A percentile compares a stretch with the other conserved stretches of the same genome.
These are phyloP conservation scores for Penicillium alfredii DNA, from an alignment of 495 filamentous ascomycete species.

Conservation along the genomic window DNA sequence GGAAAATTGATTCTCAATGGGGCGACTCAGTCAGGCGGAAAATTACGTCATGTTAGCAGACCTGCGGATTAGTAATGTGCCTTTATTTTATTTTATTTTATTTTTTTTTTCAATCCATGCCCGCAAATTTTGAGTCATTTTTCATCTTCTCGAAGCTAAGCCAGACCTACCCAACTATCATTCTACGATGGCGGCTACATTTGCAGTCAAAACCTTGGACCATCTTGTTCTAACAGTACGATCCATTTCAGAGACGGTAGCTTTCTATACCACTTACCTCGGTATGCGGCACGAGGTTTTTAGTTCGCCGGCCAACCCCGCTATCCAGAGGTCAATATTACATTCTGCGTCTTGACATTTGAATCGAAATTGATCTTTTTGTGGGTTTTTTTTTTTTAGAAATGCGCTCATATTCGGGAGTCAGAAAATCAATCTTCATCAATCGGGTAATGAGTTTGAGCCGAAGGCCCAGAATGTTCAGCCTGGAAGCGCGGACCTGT, in stretches of 20 bases:
- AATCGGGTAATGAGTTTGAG: constrained; percentile 47
- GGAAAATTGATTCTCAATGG: too few relatives aligned
- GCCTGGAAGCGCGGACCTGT: constrained; percentile 48
- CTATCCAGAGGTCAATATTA: constrained; percentile 34
- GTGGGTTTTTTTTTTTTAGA: constrained; percentile 14
- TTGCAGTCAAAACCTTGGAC: constrained; percentile 41
- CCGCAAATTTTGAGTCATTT: too few relatives aligned
- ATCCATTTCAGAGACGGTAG: constrained; percentile 37
- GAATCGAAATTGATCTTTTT: neutral
- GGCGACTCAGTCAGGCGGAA: too few relatives aligned
- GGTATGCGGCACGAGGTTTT: constrained; percentile 48
- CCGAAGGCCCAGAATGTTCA: constrained; percentile 45
- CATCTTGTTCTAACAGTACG: constrained; percentile 49
- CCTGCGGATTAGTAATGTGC: too few relatives aligned
- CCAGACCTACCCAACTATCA: too few relatives aligned
- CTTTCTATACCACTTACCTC: constrained; percentile 43
- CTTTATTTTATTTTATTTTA: too few relatives aligned
- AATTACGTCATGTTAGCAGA: too few relatives aligned
- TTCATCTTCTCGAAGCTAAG: too few relatives aligned
- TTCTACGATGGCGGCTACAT: constrained; percentile 26
- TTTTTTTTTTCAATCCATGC: too few relatives aligned
- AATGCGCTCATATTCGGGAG: constrained; percentile 46
- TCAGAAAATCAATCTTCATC: constrained; percentile 53
- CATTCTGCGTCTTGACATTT: too few relatives aligned
- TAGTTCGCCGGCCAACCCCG: constrained; percentile 25